Evolutionary conservation across 176 grass and related monocot species (phyloP), one percentile per base, ranked within the genome.

Genomic region (Neostapfia colusana): DNA sequence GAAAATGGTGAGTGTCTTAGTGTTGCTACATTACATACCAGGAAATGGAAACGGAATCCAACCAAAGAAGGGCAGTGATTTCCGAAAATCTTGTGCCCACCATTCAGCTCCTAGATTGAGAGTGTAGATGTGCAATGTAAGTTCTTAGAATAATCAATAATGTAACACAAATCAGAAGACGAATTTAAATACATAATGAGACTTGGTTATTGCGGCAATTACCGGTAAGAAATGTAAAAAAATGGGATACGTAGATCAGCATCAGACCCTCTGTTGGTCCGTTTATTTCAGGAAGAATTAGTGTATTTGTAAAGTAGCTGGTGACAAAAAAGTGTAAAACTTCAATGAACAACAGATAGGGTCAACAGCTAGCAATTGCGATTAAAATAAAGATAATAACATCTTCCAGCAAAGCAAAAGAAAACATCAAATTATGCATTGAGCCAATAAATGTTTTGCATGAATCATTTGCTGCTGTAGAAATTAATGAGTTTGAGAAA

Each of bases 181-280:
- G 7, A 41, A 77, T 35, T 3, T 27, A 49, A 79, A 45, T 41
- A 34, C 49, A 68, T 44, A 86, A 35, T 0, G 9, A 67, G 42
- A 45, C 66, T 74, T 67, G 41, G 7, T 50, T 14, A 42, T 46
- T 60, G 13, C 4, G 44, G 44, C 69, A 67, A 27, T 82, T 86
- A 95, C 86, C 89, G 63, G 83, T 86, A 72, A 95, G 58, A 76
- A 92, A 98, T 79, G 95, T 98, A 79, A 94, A 86, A 45, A 89
- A 79, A 73, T 98, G 95, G 69, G 89, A 92, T 39, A 94, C 46
- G 68, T 94, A 98, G 69, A 98, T 92, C 76, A 98, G 80, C 95
- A 98, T 98, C 77, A 98, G 91, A 62, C 95, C 95, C 80, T 98
- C 95, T 8, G 95, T 98, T 38, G 95, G 95, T 72, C 95, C 95